Conservation (phyloP, 2,329 filamentous ascomycete species). For the Diaporthe citriasiana region DNA sequence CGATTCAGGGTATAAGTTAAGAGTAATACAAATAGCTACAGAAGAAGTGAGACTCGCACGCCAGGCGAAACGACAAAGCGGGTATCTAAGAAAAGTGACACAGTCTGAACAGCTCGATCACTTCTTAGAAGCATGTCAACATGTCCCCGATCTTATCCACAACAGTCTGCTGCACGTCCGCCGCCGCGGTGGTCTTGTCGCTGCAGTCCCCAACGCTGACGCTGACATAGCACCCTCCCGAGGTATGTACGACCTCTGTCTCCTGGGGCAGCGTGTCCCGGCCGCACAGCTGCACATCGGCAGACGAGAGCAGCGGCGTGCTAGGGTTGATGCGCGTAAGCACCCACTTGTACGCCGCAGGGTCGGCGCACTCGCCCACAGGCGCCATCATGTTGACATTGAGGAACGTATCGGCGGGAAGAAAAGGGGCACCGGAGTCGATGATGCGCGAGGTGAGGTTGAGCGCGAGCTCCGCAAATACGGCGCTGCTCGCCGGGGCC, state of each 20-base stretch:
- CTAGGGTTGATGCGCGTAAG: slow-evolving; percentile 70
- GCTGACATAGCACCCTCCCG: slow-evolving; percentile 70
- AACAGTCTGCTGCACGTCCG: slow-evolving; percentile 65
- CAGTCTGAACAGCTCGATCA: too few species aligned
- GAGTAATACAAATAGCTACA: background rate
- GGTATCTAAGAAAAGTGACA: background rate
- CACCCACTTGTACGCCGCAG: slow-evolving; percentile 73
- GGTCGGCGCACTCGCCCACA: slow-evolving; percentile 62
- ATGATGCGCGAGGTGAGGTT: slow-evolving; percentile 70
- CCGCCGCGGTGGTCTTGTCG: slow-evolving; percentile 71
- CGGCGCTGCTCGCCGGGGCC: slow-evolving; percentile 64
- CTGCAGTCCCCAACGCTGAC: slow-evolving; percentile 73
- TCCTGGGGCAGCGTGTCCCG: slow-evolving; percentile 70
- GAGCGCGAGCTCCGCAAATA: slow-evolving; percentile 75
- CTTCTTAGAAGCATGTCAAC: slow-evolving; percentile 33
- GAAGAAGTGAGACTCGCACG: background rate
- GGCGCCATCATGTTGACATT: slow-evolving; percentile 79
- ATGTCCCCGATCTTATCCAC: slow-evolving; percentile 60
- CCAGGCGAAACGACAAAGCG: background rate
- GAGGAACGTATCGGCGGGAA: slow-evolving; percentile 72
- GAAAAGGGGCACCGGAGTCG: slow-evolving; percentile 71
- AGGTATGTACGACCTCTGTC: slow-evolving; percentile 61
- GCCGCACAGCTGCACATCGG: slow-evolving; percentile 72
- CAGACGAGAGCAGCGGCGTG: slow-evolving; percentile 61
- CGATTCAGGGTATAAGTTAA: background rate